These are phyloP conservation scores for Colletotrichum cereale DNA, from an alignment of 2,329 filamentous ascomycete species.

Conservation along the genomic window DNA sequence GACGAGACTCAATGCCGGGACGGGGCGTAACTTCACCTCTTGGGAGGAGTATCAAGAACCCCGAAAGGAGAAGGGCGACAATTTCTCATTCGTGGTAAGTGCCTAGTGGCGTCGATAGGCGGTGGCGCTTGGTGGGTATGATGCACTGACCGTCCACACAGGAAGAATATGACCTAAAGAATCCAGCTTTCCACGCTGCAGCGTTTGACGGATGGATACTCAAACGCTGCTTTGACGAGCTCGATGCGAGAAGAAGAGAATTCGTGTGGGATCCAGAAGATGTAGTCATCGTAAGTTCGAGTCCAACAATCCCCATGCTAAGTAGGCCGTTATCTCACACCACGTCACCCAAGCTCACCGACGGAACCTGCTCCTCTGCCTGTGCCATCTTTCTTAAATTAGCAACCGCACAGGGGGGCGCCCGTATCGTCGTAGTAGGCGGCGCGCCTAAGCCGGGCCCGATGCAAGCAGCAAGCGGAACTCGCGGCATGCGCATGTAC, in stretches of 20 bases:
- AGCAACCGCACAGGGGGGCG: slow-evolving; percentile 64
- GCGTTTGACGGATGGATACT: slow-evolving; percentile 25
- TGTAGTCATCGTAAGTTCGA: slow-evolving; percentile 19
- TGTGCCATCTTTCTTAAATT: slow-evolving; percentile 70
- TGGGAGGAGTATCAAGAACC: slow-evolving; percentile 21
- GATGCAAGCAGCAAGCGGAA: slow-evolving; percentile 70
- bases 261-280: neutral
- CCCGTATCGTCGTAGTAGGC: slow-evolving; percentile 69
- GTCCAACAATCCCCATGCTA: too few species aligned
- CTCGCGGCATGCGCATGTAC: slow-evolving; percentile 62
- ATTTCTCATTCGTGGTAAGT: slow-evolving; percentile 13
- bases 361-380: slow-evolving; percentile 70
- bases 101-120: too few species aligned
- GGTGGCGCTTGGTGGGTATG: too few species aligned
- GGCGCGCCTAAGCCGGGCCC: slow-evolving; percentile 63
- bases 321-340: too few species aligned
- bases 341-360: slow-evolving; percentile 51
- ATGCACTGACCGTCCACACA: too few species aligned
- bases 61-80: neutral
- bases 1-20: slow-evolving; percentile 9
- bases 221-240: slow-evolving; percentile 10
- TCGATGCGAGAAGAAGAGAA: neutral
- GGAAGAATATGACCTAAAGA: slow-evolving; percentile 21
- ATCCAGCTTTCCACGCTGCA: slow-evolving; percentile 6
- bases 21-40: slow-evolving; percentile 16